Evolutionary conservation across 2,329 filamentous ascomycete species (phyloP), one percentile per base, ranked within the genome.

Genomic region (Pseudonectria foliicola): DNA sequence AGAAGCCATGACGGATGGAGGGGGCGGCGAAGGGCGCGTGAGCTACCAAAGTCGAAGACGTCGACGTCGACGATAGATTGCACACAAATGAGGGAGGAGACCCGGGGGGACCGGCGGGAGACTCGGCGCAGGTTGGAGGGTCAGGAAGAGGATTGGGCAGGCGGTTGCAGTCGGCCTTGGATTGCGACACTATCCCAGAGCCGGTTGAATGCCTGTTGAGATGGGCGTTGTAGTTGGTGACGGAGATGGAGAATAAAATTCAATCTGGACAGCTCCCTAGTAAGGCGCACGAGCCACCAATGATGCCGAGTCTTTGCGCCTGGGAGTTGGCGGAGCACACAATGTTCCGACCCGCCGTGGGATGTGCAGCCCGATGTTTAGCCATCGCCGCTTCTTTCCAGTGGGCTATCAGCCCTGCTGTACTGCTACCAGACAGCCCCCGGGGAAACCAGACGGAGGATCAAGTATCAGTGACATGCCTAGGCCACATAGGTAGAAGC

Each of bases 1-100:
- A 51, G 70, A 64, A 43, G 71, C 67, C 73, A 77, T 77, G 54
- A 54, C 65, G 60, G 42, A 44, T 39, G 36, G 25, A n/a, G n/a
- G n/a, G n/a, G n/a, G n/a, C n/a, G 31, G 34, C 44, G 45, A 47
- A 42, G 45, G 44, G 41, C 40, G 46, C 39, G 43, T 49, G 54
- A 43, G 50, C 45, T 44, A 54, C 18, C 49, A 40, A 46, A 35
- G 39, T 35, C 41, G 31, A 24, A 37, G 28, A 29, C 46, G 45
- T 45, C 38, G 45, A 53, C 47, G 52, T 47, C 37, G 43, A n/a
- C n/a, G n/a, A n/a, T n/a, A n/a, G n/a, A n/a, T n/a, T 49, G 43
- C 38, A 37, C 35, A 46, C 35, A 41, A 43, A 36, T 16, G 40
- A 34, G 34, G 38, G 40, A 21, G 18, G 18, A 21, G 4, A 4